A percentile compares a stretch with the other conserved stretches of the same genome.
phyloP scores from a whole-genome alignment of 2,329 filamentous ascomycete genomes.

The Claviceps spartinae region DNA sequence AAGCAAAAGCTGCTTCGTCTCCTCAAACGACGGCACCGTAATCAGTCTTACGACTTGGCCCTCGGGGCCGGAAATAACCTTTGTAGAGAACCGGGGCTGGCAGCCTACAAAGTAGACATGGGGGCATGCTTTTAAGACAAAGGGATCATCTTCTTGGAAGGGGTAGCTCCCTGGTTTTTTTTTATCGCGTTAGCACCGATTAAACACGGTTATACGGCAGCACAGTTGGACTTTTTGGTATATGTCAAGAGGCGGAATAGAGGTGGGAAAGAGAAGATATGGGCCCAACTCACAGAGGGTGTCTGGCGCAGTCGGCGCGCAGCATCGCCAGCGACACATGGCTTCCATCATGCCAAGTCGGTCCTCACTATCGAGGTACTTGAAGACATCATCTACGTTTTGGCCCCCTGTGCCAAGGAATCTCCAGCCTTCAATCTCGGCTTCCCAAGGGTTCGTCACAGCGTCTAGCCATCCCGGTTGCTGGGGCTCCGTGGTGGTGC shows the following conservation, averaged over 20 bases:
- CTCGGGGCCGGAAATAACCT: conserved; percentile 49
- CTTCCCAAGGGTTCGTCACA: conserved; percentile 89
- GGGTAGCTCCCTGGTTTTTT: conserved; percentile 67
- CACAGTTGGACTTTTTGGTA: neutral
- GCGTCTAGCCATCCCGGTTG: conserved; percentile 67
- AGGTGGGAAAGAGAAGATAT: neutral
- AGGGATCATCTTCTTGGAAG: conserved; percentile 86
- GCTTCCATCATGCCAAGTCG: conserved; percentile 83
- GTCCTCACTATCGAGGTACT: conserved; percentile 70
- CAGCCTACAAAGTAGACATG: conserved; percentile 86
- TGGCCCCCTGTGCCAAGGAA: conserved; percentile 80
- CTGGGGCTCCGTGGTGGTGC: conserved; percentile 7
- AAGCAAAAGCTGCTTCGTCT: conserved; percentile 67
- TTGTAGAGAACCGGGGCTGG: conserved; percentile 65
- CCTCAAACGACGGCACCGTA: conserved; percentile 68
- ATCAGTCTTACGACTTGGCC: conserved; percentile 65
- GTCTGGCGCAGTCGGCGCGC: conserved; percentile 88
- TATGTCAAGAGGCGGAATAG: neutral
- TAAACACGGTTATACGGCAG: too few species aligned
- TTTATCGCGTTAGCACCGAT: neutral
- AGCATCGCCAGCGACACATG: conserved; percentile 83
- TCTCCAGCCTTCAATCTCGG: conserved; percentile 79
- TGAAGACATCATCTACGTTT: conserved; percentile 85
- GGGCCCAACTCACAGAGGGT: conserved; percentile 61
- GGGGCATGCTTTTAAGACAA: conserved; percentile 72